phyloP scores from a whole-genome alignment of 2,329 filamentous ascomycete species.

The Monilinia vaccinii-corymbosi region DNA sequence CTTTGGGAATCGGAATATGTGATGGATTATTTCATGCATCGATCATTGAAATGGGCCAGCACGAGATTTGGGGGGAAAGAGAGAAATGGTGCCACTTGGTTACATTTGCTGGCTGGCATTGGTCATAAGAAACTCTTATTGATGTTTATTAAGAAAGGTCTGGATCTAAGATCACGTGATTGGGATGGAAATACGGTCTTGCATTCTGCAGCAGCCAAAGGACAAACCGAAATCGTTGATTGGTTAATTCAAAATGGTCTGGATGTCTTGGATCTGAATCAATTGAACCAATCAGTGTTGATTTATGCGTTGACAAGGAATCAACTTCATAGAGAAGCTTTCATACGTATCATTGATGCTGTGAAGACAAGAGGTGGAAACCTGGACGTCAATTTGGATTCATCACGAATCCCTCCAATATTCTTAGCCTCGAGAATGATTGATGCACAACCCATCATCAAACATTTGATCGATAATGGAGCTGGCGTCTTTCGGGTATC shows the following conservation, averaged over 20 bases:
- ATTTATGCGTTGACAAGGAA: background rate
- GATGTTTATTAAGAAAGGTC: slow-evolving; percentile 2
- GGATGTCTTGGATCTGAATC: background rate
- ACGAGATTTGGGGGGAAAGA: slow-evolving; percentile 7
- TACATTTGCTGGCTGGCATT: slow-evolving; percentile 2
- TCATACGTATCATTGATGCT: background rate
- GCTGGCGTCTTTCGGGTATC: background rate
- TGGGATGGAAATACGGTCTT: slow-evolving; percentile 4
- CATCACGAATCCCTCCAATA: background rate
- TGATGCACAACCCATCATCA: background rate
- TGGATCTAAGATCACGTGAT: slow-evolving; percentile 6
- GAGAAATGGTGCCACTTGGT: slow-evolving; percentile 10
- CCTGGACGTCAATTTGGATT: background rate
- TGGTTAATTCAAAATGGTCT: background rate
- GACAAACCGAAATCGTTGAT: background rate
- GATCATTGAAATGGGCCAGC: slow-evolving; percentile 4
- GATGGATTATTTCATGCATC: background rate
- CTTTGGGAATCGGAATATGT: slow-evolving; percentile 4
- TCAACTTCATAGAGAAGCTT: background rate
- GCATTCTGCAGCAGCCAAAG: background rate
- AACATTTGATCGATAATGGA: background rate
- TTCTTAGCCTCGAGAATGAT: background rate
- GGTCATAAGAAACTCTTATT: slow-evolving; percentile 1
- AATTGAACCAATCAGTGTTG: background rate
- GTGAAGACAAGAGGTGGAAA: slow-evolving; percentile 1